Conservation (phyloP, 768 basidiomycete genomes). For the Gelatoporia subvermispora region DNA sequence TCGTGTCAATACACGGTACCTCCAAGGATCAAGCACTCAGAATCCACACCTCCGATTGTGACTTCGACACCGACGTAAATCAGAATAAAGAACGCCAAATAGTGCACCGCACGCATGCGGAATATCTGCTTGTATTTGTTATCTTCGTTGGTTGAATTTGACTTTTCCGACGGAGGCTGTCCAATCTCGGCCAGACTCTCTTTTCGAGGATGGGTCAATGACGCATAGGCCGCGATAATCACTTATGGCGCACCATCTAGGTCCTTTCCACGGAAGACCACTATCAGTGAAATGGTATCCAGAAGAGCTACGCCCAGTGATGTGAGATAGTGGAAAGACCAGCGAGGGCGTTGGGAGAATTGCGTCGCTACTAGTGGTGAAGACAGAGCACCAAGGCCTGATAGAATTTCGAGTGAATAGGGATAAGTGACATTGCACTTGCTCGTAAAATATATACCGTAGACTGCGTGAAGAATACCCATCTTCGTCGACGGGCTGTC, state of each 20-base stretch:
- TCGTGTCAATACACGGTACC: too few species aligned
- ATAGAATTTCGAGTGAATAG: not conserved
- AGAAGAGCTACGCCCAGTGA: conserved; percentile 62
- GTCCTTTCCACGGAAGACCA: conserved; percentile 59
- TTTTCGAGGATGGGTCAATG: conserved; percentile 19
- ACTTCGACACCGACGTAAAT: conserved; percentile 40
- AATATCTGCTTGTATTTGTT: conserved; percentile 46
- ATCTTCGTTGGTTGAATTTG: conserved; percentile 18
- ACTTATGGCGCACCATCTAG: conserved; percentile 61
- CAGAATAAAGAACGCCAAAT: conserved; percentile 37
- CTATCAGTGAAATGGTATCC: conserved; percentile 47
- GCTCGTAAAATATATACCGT: conserved; percentile 35
- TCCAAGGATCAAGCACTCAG: not conserved
- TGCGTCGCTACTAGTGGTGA: conserved; percentile 80
- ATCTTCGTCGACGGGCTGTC: conserved; percentile 59
- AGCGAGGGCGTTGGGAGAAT: conserved; percentile 57
- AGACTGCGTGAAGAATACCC: conserved; percentile 63
- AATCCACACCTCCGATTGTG: conserved; percentile 30
- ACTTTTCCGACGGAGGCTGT: conserved; percentile 34
- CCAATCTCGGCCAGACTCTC: conserved; percentile 54
- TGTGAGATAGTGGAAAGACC: conserved; percentile 76
- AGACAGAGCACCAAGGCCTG: conserved; percentile 61
- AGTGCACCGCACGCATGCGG: conserved; percentile 32
- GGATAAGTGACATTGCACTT: too few species aligned
- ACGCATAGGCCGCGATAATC: not conserved